Conservation (phyloP, 108 stramenopile genomes). For the Cyclotella choctawhatcheeana region DNA sequence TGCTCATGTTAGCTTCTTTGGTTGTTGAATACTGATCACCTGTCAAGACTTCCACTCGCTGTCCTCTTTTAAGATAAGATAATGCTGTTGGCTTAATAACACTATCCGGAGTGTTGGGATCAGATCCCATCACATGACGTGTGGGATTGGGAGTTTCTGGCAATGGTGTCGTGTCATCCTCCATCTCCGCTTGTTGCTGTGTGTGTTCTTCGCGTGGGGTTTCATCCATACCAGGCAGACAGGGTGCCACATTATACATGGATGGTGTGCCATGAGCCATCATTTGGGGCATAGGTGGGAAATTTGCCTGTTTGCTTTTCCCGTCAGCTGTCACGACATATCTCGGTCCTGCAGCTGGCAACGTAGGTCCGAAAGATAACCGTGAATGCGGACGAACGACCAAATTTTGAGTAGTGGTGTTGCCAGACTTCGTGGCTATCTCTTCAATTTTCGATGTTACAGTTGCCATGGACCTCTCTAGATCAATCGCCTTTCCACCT, state of each 20-base stretch:
- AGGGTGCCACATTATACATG: constrained; percentile 32
- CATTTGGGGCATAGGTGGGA: neutral
- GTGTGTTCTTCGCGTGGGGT: constrained; percentile 1
- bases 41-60: neutral
- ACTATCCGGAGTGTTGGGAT: constrained; percentile 40
- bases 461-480: constrained; percentile 24
- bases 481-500: constrained; percentile 19
- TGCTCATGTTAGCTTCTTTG: neutral
- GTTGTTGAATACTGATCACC: neutral
- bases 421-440: constrained; percentile 26
- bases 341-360: neutral
- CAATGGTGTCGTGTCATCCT: constrained; percentile 29
- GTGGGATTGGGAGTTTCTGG: constrained; percentile 34
- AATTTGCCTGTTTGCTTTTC: constrained; percentile 7
- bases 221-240: constrained; percentile 1
- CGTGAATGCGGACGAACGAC: constrained; percentile 3
- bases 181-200: neutral
- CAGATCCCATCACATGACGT: constrained; percentile 27
- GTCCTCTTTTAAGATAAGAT: constrained; percentile 10
- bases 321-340: neutral
- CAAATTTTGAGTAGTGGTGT: constrained; percentile 9
- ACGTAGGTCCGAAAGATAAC: neutral
- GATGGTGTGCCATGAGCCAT: constrained; percentile 11
- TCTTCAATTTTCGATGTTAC: constrained; percentile 41
- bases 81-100: constrained; percentile 40